Percentiles rank a stretch among this genome's conserved stretches.
Evolutionary conservation across 768 basidiomycete genomes (phyloP).

Genomic region (Melanogaster broomeanus): DNA sequence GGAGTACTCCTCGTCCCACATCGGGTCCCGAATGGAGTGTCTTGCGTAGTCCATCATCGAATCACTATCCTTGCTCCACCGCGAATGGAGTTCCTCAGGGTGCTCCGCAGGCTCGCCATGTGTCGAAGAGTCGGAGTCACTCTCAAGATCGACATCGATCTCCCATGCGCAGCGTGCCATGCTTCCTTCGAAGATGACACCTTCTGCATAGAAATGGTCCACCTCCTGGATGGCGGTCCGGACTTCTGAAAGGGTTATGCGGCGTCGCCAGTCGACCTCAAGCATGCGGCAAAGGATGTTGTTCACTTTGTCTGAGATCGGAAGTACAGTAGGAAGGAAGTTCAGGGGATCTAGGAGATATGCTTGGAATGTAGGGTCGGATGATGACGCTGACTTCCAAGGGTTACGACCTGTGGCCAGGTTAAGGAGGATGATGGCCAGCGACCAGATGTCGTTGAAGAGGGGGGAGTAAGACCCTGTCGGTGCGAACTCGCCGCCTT

Average conservation of each 20-base stretch:
- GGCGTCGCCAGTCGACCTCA: constrained; percentile 60
- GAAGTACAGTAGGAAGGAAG: constrained; percentile 86
- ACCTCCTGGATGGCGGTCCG: constrained; percentile 58
- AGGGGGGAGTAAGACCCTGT: constrained; percentile 79
- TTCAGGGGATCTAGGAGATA: constrained; percentile 74
- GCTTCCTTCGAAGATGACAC: constrained; percentile 77
- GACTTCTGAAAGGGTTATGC: constrained; percentile 50
- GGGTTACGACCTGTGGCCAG: constrained; percentile 94
- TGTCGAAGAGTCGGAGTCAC: constrained; percentile 60
- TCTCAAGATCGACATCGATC: constrained; percentile 62
- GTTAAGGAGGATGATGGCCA: constrained; percentile 96
- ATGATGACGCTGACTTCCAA: constrained; percentile 84
- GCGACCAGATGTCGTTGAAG: constrained; percentile 94
- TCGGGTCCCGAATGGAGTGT: constrained; percentile 29
- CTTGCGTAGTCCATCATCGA: constrained; percentile 35
- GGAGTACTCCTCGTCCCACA: constrained; percentile 38
- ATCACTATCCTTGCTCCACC: constrained; percentile 58
- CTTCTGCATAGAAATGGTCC: constrained; percentile 69
- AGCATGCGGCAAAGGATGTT: constrained; percentile 74
- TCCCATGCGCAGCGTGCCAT: constrained; percentile 82
- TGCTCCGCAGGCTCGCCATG: constrained; percentile 43
- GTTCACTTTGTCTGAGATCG: constrained; percentile 76
- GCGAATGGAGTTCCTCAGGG: constrained; percentile 46
- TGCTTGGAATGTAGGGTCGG: constrained; percentile 88
- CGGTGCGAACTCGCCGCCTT: constrained; percentile 65